Conservation (phyloP, 345 rosid genomes). For the Acer saccharum region DNA sequence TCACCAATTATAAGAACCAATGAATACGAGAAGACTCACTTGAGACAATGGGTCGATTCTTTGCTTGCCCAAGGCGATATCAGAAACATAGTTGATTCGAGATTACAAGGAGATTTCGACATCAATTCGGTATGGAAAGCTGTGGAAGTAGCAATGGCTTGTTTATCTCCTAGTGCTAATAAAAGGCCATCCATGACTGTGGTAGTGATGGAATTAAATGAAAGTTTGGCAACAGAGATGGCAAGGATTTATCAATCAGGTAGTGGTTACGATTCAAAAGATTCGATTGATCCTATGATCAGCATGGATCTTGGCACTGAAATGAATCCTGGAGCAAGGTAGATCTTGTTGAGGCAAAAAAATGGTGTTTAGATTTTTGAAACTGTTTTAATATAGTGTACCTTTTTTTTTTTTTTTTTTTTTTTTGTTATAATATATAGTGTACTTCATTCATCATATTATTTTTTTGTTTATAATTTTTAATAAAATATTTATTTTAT, state of each 20-base stretch:
- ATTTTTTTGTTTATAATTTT: too few relatives aligned
- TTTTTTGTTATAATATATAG: too few relatives aligned
- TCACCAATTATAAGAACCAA: slow-evolving; percentile 1
- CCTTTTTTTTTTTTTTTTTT: too few relatives aligned
- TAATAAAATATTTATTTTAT: too few relatives aligned
- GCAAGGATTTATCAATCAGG: background rate
- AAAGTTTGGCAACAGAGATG: slow-evolving; percentile 9
- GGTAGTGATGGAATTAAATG: slow-evolving; percentile 21
- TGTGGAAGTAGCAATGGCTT: slow-evolving; percentile 26
- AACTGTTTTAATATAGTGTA: too few relatives aligned
- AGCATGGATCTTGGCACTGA: background rate
- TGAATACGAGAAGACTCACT: background rate
- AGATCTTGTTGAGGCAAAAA: background rate
- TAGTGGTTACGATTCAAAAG: background rate
- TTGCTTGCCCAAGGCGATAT: slow-evolving; percentile 29
- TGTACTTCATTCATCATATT: too few relatives aligned
- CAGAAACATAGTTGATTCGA: slow-evolving; percentile 25
- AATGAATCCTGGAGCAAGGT: background rate
- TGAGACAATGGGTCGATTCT: slow-evolving; percentile 20
- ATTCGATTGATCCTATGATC: background rate
- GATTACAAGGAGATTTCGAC: slow-evolving; percentile 6
- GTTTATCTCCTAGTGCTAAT: slow-evolving; percentile 5
- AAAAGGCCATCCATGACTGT: slow-evolving; percentile 31
- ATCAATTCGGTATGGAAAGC: slow-evolving; percentile 22
- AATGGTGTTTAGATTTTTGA: too few relatives aligned